Conservation (phyloP, 371 early-diverging fungal genomes). For the Syncephalastrum sp. region DNA sequence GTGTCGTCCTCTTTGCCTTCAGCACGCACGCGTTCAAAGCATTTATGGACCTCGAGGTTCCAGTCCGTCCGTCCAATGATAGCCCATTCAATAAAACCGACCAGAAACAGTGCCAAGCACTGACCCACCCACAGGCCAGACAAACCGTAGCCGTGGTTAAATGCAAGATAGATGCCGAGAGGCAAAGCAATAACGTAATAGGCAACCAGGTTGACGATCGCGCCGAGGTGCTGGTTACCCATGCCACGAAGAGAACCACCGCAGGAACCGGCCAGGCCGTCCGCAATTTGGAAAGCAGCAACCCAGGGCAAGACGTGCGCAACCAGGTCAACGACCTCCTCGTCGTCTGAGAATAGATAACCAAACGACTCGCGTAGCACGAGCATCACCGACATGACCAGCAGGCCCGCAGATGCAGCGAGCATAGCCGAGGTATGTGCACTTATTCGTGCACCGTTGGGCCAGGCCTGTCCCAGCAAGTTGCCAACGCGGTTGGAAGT, state of each 20-base stretch:
- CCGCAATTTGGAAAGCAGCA: constrained; percentile 71
- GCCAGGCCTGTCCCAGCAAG: constrained; percentile 60
- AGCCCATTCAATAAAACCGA: constrained; percentile 9
- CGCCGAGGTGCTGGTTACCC: constrained; percentile 64
- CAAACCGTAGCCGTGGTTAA: constrained; percentile 46
- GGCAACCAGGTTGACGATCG: constrained; percentile 53
- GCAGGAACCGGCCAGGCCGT: constrained; percentile 56
- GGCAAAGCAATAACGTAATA: constrained; percentile 60
- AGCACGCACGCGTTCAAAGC: constrained; percentile 7
- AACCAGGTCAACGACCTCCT: constrained; percentile 58
- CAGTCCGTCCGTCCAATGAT: constrained; percentile 7
- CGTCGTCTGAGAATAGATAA: constrained; percentile 58
- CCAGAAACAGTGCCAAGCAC: constrained; percentile 36
- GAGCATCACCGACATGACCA: constrained; percentile 59
- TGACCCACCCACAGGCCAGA: constrained; percentile 67
- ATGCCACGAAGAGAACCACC: constrained; percentile 65
- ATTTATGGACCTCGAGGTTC: constrained; percentile 6
- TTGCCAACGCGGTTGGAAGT: constrained; percentile 76
- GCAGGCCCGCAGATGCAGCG: constrained; percentile 58
- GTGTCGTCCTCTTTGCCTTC: constrained; percentile 2
- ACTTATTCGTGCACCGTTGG: constrained; percentile 63
- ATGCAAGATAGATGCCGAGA: constrained; percentile 53
- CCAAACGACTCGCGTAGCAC: constrained; percentile 47
- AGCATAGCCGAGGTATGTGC: constrained; percentile 75
- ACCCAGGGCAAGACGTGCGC: constrained; percentile 66